phyloP scores from a whole-genome alignment of 495 filamentous ascomycete species.

The Chaetomium tenue region DNA sequence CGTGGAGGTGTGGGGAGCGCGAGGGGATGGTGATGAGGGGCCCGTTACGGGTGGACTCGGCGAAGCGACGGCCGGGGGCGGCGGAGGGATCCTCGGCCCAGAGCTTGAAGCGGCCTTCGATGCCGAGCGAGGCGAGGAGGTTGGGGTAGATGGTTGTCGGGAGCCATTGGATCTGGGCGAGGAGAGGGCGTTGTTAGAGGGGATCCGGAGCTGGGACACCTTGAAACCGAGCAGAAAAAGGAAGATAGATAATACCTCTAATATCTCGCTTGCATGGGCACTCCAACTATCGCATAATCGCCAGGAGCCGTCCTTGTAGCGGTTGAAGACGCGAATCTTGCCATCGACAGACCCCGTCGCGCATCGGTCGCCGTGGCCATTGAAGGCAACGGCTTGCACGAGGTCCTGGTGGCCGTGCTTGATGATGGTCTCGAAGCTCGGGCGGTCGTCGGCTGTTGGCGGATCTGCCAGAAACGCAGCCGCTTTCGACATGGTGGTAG shows the following conservation, averaged over 20 bases:
- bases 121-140: slow-evolving; percentile 64
- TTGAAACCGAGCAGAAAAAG: not conserved
- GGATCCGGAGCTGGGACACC: not conserved
- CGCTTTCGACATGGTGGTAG: slow-evolving; percentile 25
- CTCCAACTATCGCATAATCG: slow-evolving; percentile 81
- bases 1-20: slow-evolving; percentile 35
- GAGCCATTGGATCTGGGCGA: slow-evolving; percentile 71
- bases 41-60: slow-evolving; percentile 32
- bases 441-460: slow-evolving; percentile 72
- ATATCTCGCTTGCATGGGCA: slow-evolving; percentile 87
- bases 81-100: slow-evolving; percentile 86
- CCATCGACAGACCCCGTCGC: slow-evolving; percentile 91
- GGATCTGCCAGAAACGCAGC: slow-evolving; percentile 62
- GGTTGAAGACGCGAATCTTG: slow-evolving; percentile 87
- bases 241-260: slow-evolving; percentile 60
- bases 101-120: slow-evolving; percentile 82
- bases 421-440: slow-evolving; percentile 49
- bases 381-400: slow-evolving; percentile 64
- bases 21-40: slow-evolving; percentile 13
- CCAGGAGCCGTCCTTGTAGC: slow-evolving; percentile 73
- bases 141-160: slow-evolving; percentile 57
- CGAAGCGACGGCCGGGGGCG: slow-evolving; percentile 75
- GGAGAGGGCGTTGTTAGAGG: not conserved
- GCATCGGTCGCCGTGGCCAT: slow-evolving; percentile 85
- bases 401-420: slow-evolving; percentile 67